Evolutionary conservation across 192 early-diverging fungal genomes (phyloP), one percentile per base, ranked within the genome.

Genomic region (Coemansia sp.): DNA sequence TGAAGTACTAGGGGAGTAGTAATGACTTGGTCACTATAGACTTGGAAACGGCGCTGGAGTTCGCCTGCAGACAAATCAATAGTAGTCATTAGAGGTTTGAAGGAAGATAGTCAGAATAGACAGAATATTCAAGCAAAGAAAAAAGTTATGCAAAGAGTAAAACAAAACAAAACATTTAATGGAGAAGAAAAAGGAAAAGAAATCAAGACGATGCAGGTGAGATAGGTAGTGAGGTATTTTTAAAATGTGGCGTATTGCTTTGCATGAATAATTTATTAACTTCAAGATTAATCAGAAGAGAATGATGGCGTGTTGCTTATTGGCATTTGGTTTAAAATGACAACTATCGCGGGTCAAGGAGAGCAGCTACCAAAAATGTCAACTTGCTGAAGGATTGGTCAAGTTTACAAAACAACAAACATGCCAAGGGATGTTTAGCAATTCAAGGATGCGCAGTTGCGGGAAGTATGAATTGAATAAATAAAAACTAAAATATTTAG

Each of bases 31-130:
- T 62, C 66, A 39, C 65, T 62, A 15, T 82, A 66, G 12, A 74
- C 33, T 3, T 2, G 38, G 60, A 58, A 69, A 53, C 77, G 60
- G 41, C 69, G 72, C 44, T 65, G 68, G 49, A 82, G 65, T 49
- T 74, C 74, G 44, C 80, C 80, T 13, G 68, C 46, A 9, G 80
- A 77, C 38, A 82, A 58, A 20, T 70, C 53, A 34, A 76, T 20
- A 8, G 27, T 47, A 18, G 16, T 47, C 44, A 47, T 44, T n/a
- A 47, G 44, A 47, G 16, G 36, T 13, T 22, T 29, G 20, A 15
- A 36, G 18, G 1, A 47, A 24, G 27, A 66, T 24, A 67, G 63
- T 38, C 63, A 57, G 46, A 33, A 64, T 20, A 63, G 27, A 62
- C 33, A 66, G 31, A 52, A 38, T 38, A 9, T 38, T 9, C 36